phyloP scores from a whole-genome alignment of 345 rosid genomes.

The Zanthoxylum bungeanum region DNA sequence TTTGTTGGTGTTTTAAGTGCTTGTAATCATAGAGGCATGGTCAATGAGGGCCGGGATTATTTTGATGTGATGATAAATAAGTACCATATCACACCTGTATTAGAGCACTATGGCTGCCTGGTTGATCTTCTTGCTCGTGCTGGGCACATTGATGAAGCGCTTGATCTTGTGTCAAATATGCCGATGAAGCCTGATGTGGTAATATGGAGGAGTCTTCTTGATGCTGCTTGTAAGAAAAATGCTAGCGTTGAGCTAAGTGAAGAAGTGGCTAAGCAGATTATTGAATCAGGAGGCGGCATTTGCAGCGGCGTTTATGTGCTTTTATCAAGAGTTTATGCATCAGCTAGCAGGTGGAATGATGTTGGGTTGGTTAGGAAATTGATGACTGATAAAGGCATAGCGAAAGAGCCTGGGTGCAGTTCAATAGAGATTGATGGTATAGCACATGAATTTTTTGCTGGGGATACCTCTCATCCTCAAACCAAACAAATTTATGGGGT shows the following conservation, averaged over 20 bases:
- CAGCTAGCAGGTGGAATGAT: constrained; percentile 70
- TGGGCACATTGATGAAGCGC: constrained; percentile 63
- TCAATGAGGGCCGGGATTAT: constrained; percentile 49
- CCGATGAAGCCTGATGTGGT: constrained; percentile 70
- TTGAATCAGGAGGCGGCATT: constrained; percentile 39
- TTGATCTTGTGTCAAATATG: constrained; percentile 57
- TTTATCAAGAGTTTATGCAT: constrained; percentile 71
- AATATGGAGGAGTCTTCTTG: constrained; percentile 90
- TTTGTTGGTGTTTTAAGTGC: constrained; percentile 67
- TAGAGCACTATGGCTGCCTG: constrained; percentile 84
- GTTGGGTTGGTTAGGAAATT: constrained; percentile 66
- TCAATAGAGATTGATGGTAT: constrained; percentile 65
- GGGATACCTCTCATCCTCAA: constrained; percentile 72
- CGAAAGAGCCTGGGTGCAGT: constrained; percentile 87
- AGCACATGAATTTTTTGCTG: constrained; percentile 76
- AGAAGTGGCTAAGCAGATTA: constrained; percentile 50
- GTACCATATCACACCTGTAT: constrained; percentile 53
- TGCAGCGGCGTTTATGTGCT: constrained; percentile 68
- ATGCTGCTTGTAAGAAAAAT: constrained; percentile 65
- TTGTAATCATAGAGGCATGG: constrained; percentile 69
- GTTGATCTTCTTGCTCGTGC: constrained; percentile 74
- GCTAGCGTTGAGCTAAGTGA: constrained; percentile 61
- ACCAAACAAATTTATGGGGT: constrained; percentile 53
- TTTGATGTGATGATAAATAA: constrained; percentile 61
- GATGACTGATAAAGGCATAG: constrained; percentile 63